Evolutionary conservation across 345 rosid genomes (phyloP), one percentile per base, ranked within the genome.

Genomic region (Mercurialis annua): DNA sequence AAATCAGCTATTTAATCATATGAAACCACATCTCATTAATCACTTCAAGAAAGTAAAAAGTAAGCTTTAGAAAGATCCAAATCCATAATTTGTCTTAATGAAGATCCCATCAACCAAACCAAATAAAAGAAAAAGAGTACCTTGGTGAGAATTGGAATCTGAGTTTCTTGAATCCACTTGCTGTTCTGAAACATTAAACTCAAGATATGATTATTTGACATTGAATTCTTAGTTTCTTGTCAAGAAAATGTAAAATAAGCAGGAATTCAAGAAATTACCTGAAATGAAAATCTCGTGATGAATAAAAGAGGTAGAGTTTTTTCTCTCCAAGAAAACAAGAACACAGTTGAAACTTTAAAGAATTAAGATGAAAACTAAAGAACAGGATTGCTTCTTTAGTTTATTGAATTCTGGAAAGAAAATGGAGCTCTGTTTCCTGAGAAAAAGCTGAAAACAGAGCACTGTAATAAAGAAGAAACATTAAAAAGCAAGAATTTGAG

Each of bases 201-300:
- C 0, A 5, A 8, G 26, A 50, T 6, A 50, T 20, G 2, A 15
- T 40, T 29, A 40, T 30, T 46, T 1, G 20, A 7, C 26, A 38
- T 10, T 46, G n/a, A 15, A 11, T 40, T 40, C 42, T 30, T 27
- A 8, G 6, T 1, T 16, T 50, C 6, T 20, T n/a, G 10, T 20
- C 21, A 53, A 26, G 27, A 16, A 54, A 54, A 55, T 15, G 8
- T 2, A 27, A n/a, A 10, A 8, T n/a, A 54, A 17, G 14, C 9
- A 54, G 14, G 2, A 56, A 46, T 0, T 21, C 20, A 16, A 38
- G 16, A 46, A 15, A 4, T 67, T 44, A 43, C 63, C 54, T 42
- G 54, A 46, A 56, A 58, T 29, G 55, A 36, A 43, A 57, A 44
- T 16, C 71, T 67, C 64, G 71, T 67, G 71, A 66, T 11, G 27